Evolutionary conservation across 306 rosid species (phyloP).

Genomic region (Inga laurina): DNA sequence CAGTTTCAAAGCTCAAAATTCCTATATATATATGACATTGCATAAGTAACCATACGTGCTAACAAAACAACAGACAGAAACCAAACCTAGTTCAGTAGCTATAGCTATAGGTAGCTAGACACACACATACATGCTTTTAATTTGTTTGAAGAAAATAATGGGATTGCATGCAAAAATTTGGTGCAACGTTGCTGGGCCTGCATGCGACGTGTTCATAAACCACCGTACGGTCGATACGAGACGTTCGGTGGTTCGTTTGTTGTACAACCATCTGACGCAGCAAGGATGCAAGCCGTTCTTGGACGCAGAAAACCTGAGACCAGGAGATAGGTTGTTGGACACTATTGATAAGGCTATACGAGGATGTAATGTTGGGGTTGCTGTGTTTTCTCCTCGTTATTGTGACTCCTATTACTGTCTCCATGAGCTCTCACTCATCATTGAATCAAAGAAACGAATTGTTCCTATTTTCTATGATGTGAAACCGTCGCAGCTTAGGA

Average conservation of each 20-base stretch:
- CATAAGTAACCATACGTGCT: neutral
- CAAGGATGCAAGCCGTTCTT: conserved; percentile 40
- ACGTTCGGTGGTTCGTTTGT: conserved; percentile 49
- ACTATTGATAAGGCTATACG: conserved; percentile 45
- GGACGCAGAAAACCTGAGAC: conserved; percentile 57
- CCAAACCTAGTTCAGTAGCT: neutral
- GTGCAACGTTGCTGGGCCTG: neutral
- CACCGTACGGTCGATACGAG: conserved; percentile 61
- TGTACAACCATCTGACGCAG: conserved; percentile 42
- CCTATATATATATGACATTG: neutral
- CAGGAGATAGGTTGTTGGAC: conserved; percentile 56
- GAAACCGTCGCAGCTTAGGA: neutral
- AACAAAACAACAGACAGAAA: neutral
- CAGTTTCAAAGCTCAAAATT: neutral
- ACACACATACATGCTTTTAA: neutral
- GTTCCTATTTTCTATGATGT: neutral
- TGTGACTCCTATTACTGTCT: conserved; percentile 58
- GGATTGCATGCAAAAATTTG: neutral
- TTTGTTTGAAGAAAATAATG: neutral
- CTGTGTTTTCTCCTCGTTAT: conserved; percentile 59
- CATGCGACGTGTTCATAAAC: conserved; percentile 58
- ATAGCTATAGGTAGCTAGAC: neutral
- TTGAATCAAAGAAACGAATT: neutral
- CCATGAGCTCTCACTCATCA: conserved; percentile 49
- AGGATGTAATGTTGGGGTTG: conserved; percentile 48